Conservation (phyloP, 371 early-diverging fungal species). For the Circinella minor region DNA sequence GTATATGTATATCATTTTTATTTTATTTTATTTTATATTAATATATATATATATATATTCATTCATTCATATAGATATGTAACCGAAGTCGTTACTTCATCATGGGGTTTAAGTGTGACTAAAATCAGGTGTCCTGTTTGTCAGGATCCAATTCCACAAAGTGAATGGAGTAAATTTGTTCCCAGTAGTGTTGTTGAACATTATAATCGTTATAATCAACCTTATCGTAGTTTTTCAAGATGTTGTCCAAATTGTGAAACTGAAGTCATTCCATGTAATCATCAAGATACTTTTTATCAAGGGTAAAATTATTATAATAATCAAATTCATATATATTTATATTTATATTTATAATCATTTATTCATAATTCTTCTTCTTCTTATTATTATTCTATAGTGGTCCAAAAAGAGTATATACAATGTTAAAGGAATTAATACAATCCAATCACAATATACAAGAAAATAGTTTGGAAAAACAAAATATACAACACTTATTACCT, state of each 20-base stretch:
- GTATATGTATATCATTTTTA: background rate
- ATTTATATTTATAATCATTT: background rate
- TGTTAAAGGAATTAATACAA: background rate
- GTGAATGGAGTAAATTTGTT: constrained; percentile 66
- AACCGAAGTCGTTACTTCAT: constrained; percentile 67
- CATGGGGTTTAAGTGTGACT: constrained; percentile 71
- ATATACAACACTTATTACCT: constrained; percentile 12
- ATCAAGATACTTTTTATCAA: constrained; percentile 11
- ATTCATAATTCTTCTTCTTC: too few relatives aligned
- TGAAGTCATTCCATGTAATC: constrained; percentile 53
- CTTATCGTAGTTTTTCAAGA: constrained; percentile 65
- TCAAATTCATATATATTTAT: too few relatives aligned
- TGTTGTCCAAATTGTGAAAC: constrained; percentile 67
- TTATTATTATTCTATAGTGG: background rate
- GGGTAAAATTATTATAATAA: background rate
- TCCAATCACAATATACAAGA: constrained; percentile 1
- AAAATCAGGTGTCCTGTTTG: constrained; percentile 67
- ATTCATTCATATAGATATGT: constrained; percentile 60
- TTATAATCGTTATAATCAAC: constrained; percentile 66
- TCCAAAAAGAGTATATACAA: background rate
- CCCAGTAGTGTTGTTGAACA: constrained; percentile 42
- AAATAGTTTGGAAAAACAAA: background rate
- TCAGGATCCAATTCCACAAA: constrained; percentile 54
- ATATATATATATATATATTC: too few relatives aligned
- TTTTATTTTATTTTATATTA: too few relatives aligned